Evolutionary conservation across 257 asterid genomes (phyloP).

Genomic region (Nicotiana otophora): DNA sequence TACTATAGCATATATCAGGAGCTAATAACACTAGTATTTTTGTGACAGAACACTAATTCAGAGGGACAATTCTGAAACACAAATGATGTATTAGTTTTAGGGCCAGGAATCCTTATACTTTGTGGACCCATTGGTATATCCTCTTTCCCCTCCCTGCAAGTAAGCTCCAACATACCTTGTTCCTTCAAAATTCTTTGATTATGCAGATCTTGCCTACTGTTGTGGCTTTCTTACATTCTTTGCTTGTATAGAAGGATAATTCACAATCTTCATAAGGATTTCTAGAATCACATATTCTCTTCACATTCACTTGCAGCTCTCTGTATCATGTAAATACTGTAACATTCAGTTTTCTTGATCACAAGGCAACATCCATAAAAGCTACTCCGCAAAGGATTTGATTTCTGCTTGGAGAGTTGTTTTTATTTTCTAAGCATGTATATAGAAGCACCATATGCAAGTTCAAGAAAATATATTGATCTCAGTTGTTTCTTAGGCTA

Average conservation of each 20-base stretch:
- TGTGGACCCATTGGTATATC: neutral
- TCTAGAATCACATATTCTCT: neutral
- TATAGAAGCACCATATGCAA: neutral
- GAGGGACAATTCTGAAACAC: neutral
- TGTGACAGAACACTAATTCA: neutral
- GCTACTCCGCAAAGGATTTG: neutral
- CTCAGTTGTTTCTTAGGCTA: neutral
- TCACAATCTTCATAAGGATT: neutral
- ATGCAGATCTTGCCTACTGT: neutral
- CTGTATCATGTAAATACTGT: neutral
- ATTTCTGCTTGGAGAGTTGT: neutral
- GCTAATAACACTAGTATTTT: neutral
- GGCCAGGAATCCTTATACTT: neutral
- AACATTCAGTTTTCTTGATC: neutral
- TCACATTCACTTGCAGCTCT: neutral
- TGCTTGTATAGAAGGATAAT: constrained; percentile 3
- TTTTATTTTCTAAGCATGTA: neutral
- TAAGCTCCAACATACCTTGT: neutral
- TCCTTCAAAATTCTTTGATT: neutral
- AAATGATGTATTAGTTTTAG: neutral
- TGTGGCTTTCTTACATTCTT: neutral
- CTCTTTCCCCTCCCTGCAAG: constrained; percentile 1
- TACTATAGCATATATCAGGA: neutral
- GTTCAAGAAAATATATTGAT: neutral
- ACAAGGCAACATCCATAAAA: neutral